These are phyloP conservation scores for Exidia glandulosa DNA, from an alignment of 768 basidiomycete genomes.

Conservation along the genomic window DNA sequence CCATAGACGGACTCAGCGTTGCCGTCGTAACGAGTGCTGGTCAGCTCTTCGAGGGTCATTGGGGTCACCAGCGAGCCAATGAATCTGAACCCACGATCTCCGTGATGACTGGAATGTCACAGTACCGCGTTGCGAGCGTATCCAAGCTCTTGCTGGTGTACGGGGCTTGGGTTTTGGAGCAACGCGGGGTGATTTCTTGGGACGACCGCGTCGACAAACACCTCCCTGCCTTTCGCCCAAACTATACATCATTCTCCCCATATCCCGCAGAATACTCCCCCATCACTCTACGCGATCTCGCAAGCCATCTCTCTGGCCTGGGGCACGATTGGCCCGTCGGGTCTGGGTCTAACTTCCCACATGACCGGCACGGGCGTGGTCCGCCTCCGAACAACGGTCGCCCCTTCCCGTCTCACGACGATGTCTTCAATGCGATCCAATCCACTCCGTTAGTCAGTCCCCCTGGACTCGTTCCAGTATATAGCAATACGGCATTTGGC, in stretches of 20 bases:
- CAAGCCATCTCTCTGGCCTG: conserved; percentile 20
- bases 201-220: conserved; percentile 40
- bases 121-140: conserved; percentile 42
- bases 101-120: conserved; percentile 29
- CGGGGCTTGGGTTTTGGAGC: conserved; percentile 37
- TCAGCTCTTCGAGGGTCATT: conserved; percentile 32
- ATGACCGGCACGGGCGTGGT: conserved; percentile 14
- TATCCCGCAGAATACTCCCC: neutral
- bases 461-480: conserved; percentile 33
- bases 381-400: conserved; percentile 20
- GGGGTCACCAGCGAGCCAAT: conserved; percentile 34
- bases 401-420: conserved; percentile 21
- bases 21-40: conserved; percentile 37
- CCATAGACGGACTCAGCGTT: conserved; percentile 40
- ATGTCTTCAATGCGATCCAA: conserved; percentile 25
- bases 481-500: conserved; percentile 29
- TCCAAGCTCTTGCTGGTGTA: conserved; percentile 40
- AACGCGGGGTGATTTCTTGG: conserved; percentile 26
- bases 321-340: conserved; percentile 28
- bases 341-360: conserved; percentile 31
- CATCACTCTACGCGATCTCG: conserved; percentile 19
- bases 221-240: conserved; percentile 27
- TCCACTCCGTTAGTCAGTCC: conserved; percentile 28
- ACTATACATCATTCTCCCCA: conserved; percentile 10
- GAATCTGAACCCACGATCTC: conserved; percentile 21